These are phyloP conservation scores for Cyclotella atomus DNA, from an alignment of 108 stramenopile species.

Conservation along the genomic window DNA sequence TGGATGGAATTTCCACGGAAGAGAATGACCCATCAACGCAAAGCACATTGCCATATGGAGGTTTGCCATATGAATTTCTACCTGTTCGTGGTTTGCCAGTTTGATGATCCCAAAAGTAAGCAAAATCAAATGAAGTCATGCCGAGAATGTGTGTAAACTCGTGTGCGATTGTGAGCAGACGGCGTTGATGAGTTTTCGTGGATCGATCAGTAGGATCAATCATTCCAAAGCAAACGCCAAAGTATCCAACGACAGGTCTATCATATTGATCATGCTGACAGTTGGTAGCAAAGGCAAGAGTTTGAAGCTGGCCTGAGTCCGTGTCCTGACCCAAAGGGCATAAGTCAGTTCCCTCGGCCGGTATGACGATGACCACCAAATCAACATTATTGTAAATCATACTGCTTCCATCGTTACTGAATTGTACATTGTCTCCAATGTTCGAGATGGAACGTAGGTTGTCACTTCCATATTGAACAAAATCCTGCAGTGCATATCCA, in stretches of 20 bases:
- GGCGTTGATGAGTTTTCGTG: slow-evolving; percentile 33
- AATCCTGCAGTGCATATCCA: slow-evolving; percentile 29
- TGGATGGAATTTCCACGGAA: slow-evolving; percentile 18
- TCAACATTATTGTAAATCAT: slow-evolving; percentile 28
- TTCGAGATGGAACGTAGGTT: slow-evolving; percentile 29
- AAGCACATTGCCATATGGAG: slow-evolving; percentile 21
- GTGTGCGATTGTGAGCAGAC: slow-evolving; percentile 39
- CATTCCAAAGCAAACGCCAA: slow-evolving; percentile 43
- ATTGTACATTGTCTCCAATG: slow-evolving; percentile 31
- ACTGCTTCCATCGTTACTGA: slow-evolving; percentile 13
- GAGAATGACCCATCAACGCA: slow-evolving; percentile 38
- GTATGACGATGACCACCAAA: slow-evolving; percentile 39
- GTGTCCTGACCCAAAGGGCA: slow-evolving; percentile 12
- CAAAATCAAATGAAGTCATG: slow-evolving; percentile 46
- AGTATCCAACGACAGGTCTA: slow-evolving; percentile 39
- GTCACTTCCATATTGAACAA: slow-evolving; percentile 23
- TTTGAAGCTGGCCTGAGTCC: slow-evolving; percentile 30
- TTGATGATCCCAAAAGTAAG: slow-evolving; percentile 43
- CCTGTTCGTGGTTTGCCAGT: slow-evolving; percentile 50
- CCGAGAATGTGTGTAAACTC: slow-evolving; percentile 58
- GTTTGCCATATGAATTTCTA: slow-evolving; percentile 32
- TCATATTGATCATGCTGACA: slow-evolving; percentile 50
- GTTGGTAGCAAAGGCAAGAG: slow-evolving; percentile 43
- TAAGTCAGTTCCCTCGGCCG: slow-evolving; percentile 30
- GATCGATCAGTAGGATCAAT: slow-evolving; percentile 40